Conservation (phyloP, 2,329 filamentous ascomycete genomes). For the Neofusicoccum cordaticola region DNA sequence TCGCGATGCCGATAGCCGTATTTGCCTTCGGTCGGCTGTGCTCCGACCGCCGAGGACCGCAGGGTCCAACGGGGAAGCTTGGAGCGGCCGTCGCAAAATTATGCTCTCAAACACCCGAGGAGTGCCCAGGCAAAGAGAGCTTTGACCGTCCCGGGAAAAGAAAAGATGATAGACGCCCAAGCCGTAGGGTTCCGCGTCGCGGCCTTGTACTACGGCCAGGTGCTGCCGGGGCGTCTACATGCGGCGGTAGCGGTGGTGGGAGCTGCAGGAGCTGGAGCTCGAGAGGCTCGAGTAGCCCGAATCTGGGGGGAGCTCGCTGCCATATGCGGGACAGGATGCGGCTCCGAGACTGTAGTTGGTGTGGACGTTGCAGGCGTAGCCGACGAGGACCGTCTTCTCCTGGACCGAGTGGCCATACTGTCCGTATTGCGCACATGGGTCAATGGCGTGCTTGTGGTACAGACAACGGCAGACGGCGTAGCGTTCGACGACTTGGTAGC, state of each 20-base stretch:
- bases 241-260: constrained; percentile 11
- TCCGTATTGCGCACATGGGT: constrained; percentile 74
- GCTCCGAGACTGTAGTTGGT: constrained; percentile 22
- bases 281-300: background rate
- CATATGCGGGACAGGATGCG: background rate
- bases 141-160: background rate
- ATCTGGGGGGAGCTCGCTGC: background rate
- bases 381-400: constrained; percentile 75
- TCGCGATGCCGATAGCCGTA: background rate
- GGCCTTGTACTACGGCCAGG: background rate
- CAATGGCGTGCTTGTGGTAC: constrained; percentile 83
- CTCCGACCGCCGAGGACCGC: background rate
- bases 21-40: background rate
- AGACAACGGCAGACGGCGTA: constrained; percentile 85
- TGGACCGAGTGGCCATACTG: constrained; percentile 69
- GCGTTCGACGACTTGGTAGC: constrained; percentile 79
- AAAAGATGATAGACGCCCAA: background rate
- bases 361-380: constrained; percentile 70
- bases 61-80: background rate
- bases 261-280: background rate
- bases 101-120: constrained; percentile 1
- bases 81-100: background rate
- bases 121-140: background rate
- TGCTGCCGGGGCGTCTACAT: background rate
- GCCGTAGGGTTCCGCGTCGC: background rate